Percentiles rank a stretch among this genome's conserved stretches.
phyloP scores from a whole-genome alignment of 257 asterid genomes.

The Solanum pennellii region DNA sequence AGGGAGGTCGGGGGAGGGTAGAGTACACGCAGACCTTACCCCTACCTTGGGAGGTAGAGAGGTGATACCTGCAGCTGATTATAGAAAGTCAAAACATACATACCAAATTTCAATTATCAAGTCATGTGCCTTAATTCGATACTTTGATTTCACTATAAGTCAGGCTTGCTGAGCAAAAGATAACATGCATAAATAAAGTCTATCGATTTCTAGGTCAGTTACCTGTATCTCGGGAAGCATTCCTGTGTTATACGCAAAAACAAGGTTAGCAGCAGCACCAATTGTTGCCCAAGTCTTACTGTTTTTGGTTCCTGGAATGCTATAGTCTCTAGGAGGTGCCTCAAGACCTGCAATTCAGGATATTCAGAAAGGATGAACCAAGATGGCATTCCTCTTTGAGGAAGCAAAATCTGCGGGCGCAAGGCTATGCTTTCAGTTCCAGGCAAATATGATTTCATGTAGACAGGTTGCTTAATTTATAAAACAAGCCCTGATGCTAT shows the following conservation, averaged over 20 bases:
- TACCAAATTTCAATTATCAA: not conserved
- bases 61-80: too few species aligned
- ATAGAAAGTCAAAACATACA: not conserved
- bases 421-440: not conserved
- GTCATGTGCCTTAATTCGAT: not conserved
- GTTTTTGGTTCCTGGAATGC: conserved; percentile 38
- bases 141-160: not conserved
- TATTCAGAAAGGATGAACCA: not conserved
- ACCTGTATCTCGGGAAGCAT: conserved; percentile 98
- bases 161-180: not conserved
- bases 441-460: not conserved
- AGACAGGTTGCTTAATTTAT: not conserved
- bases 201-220: not conserved
- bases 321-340: conserved; percentile 48
- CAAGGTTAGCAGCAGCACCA: conserved; percentile 84
- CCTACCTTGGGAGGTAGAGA: too few species aligned
- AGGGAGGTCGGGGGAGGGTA: too few species aligned
- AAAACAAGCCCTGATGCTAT: not conserved
- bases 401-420: not conserved
- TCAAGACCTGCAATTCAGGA: conserved; percentile 17
- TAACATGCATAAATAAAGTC: not conserved
- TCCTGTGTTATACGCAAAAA: conserved; percentile 89
- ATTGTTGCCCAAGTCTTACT: conserved; percentile 51
- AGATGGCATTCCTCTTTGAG: not conserved
- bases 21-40: too few species aligned